phyloP scores from a whole-genome alignment of 1,284 basidiomycete genomes.

The Heterobasidion irregulare region DNA sequence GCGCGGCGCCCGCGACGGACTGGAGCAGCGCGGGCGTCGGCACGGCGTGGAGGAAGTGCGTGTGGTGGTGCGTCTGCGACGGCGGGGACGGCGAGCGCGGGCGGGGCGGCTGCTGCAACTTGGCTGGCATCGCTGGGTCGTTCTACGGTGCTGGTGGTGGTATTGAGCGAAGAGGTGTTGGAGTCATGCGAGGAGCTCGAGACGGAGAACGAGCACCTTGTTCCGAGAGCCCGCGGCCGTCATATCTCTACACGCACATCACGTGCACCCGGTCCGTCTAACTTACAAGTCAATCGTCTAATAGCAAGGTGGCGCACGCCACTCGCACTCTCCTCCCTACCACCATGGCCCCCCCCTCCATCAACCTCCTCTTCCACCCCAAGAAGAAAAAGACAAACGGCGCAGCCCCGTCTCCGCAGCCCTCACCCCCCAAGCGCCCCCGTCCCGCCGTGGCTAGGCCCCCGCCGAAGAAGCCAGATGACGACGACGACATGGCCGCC shows the following conservation, averaged over 20 bases:
- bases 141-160: not conserved
- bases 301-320: no score
- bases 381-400: conserved; percentile 32
- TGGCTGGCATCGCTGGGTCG: not conserved
- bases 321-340: not conserved
- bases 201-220: not conserved
- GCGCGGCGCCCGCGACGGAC: conserved; percentile 49
- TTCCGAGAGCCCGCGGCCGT: no score
- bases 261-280: no score
- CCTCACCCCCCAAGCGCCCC: not conserved
- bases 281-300: no score
- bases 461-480: not conserved
- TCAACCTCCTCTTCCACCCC: conserved; percentile 36
- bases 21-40: conserved; percentile 44
- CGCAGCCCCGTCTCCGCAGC: conserved; percentile 1
- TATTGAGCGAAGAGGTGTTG: not conserved
- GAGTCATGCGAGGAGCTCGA: not conserved
- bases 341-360: conserved; percentile 45
- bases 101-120: not conserved
- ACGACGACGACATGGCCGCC: not conserved
- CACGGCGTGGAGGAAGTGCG: conserved; percentile 23
- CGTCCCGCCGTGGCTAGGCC: no score
- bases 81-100: conserved; percentile 22
- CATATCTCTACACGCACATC: no score
- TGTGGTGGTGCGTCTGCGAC: conserved; percentile 33